These are phyloP conservation scores for Protomyces inundatus DNA, from an alignment of 1,139 yeast species.

Conservation along the genomic window DNA sequence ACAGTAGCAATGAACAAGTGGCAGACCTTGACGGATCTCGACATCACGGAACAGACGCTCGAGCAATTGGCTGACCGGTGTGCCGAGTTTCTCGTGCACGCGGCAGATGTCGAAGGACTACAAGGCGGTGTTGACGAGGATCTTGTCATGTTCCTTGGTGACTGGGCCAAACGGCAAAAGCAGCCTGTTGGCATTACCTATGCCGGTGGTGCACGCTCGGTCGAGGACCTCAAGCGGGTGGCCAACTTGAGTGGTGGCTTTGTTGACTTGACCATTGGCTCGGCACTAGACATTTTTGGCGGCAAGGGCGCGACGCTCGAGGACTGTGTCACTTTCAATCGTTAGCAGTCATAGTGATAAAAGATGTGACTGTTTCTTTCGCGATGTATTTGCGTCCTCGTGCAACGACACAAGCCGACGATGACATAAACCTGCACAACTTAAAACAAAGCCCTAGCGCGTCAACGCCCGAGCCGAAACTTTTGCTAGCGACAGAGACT, in stretches of 20 bases:
- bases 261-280: constrained; percentile 88
- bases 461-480: no score
- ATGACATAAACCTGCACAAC: no score
- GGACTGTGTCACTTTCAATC: constrained; percentile 72
- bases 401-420: no score
- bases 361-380: not conserved
- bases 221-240: constrained; percentile 64
- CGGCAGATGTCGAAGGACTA: constrained; percentile 96
- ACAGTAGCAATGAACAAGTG: constrained; percentile 94
- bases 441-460: no score
- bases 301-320: constrained; percentile 69
- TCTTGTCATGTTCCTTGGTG: constrained; percentile 62
- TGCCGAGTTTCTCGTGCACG: constrained; percentile 84
- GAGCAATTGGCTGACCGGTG: constrained; percentile 57
- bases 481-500: no score
- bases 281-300: constrained; percentile 91
- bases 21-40: constrained; percentile 77
- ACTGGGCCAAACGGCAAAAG: constrained; percentile 51
- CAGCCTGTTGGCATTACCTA: constrained; percentile 67
- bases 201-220: constrained; percentile 91
- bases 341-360: not conserved
- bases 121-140: constrained; percentile 86
- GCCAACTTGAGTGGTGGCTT: constrained; percentile 62
- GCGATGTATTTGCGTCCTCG: no score
- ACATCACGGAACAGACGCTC: constrained; percentile 53